Conservation (phyloP, 2,329 filamentous ascomycete genomes). For the Claviceps arundinis region DNA sequence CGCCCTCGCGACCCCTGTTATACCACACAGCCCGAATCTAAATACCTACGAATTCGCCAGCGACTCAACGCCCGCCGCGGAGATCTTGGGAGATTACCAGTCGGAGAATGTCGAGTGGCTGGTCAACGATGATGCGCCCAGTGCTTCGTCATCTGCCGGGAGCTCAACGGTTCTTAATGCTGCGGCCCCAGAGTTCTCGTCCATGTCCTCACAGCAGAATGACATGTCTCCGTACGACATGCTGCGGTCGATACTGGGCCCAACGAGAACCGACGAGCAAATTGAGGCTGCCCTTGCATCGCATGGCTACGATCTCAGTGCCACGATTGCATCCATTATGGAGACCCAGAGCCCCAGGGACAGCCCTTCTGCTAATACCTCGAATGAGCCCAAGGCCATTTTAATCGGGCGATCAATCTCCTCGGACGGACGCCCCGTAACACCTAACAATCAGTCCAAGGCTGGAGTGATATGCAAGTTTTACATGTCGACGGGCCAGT, state of each 20-base stretch:
- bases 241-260: conserved; percentile 84
- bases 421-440: conserved; percentile 59
- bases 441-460: conserved; percentile 63
- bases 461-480: conserved; percentile 93
- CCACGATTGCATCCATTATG: conserved; percentile 82
- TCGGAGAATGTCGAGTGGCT: conserved; percentile 96
- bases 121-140: conserved; percentile 75
- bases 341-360: conserved; percentile 44
- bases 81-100: conserved; percentile 83
- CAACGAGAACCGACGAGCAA: conserved; percentile 81
- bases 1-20: conserved; percentile 75
- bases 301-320: conserved; percentile 86
- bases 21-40: conserved; percentile 85
- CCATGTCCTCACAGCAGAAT: conserved; percentile 47
- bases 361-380: conserved; percentile 19
- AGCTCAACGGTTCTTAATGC: conserved; percentile 61
- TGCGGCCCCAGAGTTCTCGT: conserved; percentile 65
- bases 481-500: conserved; percentile 89
- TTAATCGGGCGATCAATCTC: conserved; percentile 85
- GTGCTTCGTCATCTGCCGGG: conserved; percentile 60
- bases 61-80: conserved; percentile 65
- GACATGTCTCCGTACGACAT: conserved; percentile 99
- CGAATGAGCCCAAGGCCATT: conserved; percentile 49
- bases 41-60: conserved; percentile 91
- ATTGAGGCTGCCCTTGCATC: conserved; percentile 81